Evolutionary conservation across 306 rosid species (phyloP).

Genomic region (Aeschynomene evenia): DNA sequence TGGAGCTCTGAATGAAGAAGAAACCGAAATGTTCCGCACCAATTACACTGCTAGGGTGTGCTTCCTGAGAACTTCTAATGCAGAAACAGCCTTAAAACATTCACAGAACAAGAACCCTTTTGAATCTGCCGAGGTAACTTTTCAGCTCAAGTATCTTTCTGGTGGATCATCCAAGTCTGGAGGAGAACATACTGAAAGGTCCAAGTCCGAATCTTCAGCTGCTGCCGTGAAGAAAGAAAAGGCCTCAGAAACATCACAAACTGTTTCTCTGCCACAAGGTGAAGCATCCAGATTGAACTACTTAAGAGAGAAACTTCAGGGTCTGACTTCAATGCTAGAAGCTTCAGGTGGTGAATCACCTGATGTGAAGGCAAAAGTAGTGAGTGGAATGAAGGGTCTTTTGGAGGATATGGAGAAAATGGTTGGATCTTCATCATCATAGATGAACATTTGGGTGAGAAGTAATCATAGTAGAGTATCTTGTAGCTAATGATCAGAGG

Average conservation of each 20-base stretch:
- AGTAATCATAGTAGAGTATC: not conserved
- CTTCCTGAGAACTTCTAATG: constrained; percentile 52
- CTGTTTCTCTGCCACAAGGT: constrained; percentile 30
- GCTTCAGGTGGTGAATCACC: constrained; percentile 39
- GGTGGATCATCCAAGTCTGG: constrained; percentile 41
- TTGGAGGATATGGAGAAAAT: constrained; percentile 60
- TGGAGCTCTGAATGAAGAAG: constrained; percentile 57
- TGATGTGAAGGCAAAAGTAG: constrained; percentile 44
- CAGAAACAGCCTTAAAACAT: constrained; percentile 49
- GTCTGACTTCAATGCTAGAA: constrained; percentile 50
- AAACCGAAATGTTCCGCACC: constrained; percentile 53
- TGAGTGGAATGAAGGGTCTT: constrained; percentile 53
- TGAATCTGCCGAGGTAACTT: constrained; percentile 42
- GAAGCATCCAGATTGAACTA: constrained; percentile 43
- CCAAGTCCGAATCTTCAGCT: constrained; percentile 29
- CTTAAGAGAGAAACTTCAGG: constrained; percentile 54
- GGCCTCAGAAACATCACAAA: constrained; percentile 9
- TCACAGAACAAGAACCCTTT: constrained; percentile 59
- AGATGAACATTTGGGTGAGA: constrained; percentile 19
- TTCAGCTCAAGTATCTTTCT: constrained; percentile 38
- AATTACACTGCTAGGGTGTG: constrained; percentile 62
- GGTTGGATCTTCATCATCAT: constrained; percentile 44
- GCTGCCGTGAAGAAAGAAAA: constrained; percentile 24
- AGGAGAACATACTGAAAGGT: constrained; percentile 39
- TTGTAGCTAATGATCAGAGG: constrained; percentile 30